Evolutionary conservation across 1,284 basidiomycete species (phyloP), one percentile per base, ranked within the genome.

Genomic region (Cryptococcus wingfieldii): DNA sequence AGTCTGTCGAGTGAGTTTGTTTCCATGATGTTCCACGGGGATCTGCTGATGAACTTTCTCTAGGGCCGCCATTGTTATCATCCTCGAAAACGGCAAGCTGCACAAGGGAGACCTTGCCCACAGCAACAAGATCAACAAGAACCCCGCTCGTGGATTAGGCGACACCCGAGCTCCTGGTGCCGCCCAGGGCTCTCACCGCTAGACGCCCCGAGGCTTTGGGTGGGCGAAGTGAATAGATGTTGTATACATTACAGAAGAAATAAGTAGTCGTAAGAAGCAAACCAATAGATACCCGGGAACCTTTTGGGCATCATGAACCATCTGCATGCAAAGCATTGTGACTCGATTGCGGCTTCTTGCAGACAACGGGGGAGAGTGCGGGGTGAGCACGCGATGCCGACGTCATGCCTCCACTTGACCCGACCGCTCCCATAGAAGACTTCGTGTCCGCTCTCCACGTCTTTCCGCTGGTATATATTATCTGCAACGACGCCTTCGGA

Each of bases 61-160:
- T 58, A 75, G 72, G 51, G 73, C 71, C 55, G 73, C 71, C 46
- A 75, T 75, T 59, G 42, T 53, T 19, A 51, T 74, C 61, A 75
- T 75, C 60, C 70, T 75, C 49, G 53, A 65, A 54, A 66, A 74
- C 57, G 73, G 73, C 45, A 59, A 59, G 38, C 43, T 64, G 42
- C 66, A 71, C 62, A 63, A 57, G 47, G 54, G 61, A 51, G 60
- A 66, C 51, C 56, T 69, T 48, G 53, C 66, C 34, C 61, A 65
- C 58, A 53, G 47, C 9, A 49, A 49, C 57, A 66, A 66, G 51
- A 49, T 67, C 54, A 67, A 64, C 67, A 61, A 67, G 62, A 75
- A 75, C 70, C 50, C 66, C 19, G 61, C 69, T 31, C 64, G 72
- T 55, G 71, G 72, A 50, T 61, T 54, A 16, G 70, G 67, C 45